phyloP scores from a whole-genome alignment of 257 asterid species.

The Primulina huaijiensis region DNA sequence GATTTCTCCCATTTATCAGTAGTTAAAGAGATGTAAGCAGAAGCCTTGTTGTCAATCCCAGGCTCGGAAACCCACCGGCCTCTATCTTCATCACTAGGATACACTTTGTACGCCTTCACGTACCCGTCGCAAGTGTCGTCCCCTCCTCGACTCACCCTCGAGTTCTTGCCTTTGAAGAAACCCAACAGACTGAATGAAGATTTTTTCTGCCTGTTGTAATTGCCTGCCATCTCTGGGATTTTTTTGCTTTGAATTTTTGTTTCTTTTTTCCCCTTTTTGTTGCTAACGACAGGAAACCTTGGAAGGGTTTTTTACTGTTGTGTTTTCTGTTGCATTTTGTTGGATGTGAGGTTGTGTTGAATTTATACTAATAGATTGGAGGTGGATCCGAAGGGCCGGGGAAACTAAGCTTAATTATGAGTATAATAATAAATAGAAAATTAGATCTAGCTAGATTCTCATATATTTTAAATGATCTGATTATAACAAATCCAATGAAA shows the following conservation, averaged over 20 bases:
- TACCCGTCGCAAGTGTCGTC: conserved; percentile 29
- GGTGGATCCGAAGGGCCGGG: background rate
- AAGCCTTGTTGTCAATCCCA: conserved; percentile 51
- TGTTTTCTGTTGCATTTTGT: background rate
- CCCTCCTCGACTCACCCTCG: conserved; percentile 19
- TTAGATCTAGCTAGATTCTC: background rate
- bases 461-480: too few species aligned
- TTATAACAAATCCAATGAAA: too few species aligned
- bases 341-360: background rate
- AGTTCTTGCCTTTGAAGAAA: conserved; percentile 33
- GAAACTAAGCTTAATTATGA: background rate
- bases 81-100: conserved; percentile 52
- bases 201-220: too few species aligned
- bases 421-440: background rate
- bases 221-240: too few species aligned
- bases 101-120: conserved; percentile 47
- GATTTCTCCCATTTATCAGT: conserved; percentile 39
- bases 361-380: background rate
- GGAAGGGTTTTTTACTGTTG: background rate
- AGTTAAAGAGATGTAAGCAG: conserved; percentile 41
- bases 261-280: too few species aligned
- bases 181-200: background rate
- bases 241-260: too few species aligned
- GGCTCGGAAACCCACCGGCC: conserved; percentile 67
- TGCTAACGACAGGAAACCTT: background rate